Evolutionary conservation across 2,329 filamentous ascomycete species (phyloP).

Genomic region (Gnomoniopsis smithogilvyi): DNA sequence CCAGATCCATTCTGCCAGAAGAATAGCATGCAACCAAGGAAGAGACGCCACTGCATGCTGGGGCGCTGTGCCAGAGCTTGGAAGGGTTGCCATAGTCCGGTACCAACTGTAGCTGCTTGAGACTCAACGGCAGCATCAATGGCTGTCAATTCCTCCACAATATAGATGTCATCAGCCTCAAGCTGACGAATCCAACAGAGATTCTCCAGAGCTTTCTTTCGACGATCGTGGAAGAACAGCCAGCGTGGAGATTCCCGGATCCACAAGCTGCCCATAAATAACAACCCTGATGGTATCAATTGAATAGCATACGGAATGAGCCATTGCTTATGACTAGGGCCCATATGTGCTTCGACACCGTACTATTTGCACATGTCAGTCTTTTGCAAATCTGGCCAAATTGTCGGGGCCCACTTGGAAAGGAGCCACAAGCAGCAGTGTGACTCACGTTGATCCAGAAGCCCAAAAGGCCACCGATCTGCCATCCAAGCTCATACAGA

Average conservation of each 20-base stretch:
- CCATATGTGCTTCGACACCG: conserved; percentile 22
- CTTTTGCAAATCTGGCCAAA: neutral
- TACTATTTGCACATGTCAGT: neutral
- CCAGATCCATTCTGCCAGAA: conserved; percentile 65
- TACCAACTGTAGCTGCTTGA: conserved; percentile 49
- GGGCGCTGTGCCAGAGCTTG: conserved; percentile 42
- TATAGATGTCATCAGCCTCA: conserved; percentile 49
- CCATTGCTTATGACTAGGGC: conserved; percentile 36
- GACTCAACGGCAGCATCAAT: conserved; percentile 48
- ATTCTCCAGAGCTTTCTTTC: conserved; percentile 46
- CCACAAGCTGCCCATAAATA: conserved; percentile 45
- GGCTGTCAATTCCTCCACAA: conserved; percentile 59
- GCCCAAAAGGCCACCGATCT: conserved; percentile 47
- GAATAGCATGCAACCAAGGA: conserved; percentile 62
- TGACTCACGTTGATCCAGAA: conserved; percentile 44
- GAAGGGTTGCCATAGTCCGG: conserved; percentile 61
- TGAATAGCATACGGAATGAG: conserved; percentile 51
- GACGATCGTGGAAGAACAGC: conserved; percentile 52
- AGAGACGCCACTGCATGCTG: conserved; percentile 55
- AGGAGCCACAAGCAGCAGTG: conserved; percentile 23
- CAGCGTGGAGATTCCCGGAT: conserved; percentile 57
- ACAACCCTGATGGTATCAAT: conserved; percentile 50
- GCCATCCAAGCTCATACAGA: conserved; percentile 15
- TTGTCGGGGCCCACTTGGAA: neutral
- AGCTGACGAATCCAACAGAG: conserved; percentile 55